Evolutionary conservation across 495 filamentous ascomycete species (phyloP), one percentile per base, ranked within the genome.

Genomic region (Extremus antarcticus): DNA sequence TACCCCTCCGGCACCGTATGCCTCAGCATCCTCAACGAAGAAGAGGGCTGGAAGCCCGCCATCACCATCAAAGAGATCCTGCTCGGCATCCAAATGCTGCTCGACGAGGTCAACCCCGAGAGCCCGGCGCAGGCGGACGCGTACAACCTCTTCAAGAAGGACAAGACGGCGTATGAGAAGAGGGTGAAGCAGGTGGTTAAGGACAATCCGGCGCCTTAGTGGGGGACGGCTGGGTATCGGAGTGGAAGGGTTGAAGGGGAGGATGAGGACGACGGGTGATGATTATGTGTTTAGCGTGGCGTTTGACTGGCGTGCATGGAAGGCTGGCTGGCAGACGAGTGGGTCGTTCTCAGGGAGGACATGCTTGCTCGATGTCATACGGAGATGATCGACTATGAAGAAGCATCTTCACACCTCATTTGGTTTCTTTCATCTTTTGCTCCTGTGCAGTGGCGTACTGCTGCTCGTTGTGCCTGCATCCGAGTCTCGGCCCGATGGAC

Each of bases 51-150:
- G 92, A 89, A 90, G 67, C 92, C 92, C 9, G 90, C 94, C 1
- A 99, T 97, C 66, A 99, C 94, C 3, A 88, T 97, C 67, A 95
- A 95, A 71, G 88, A 95, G 66, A 95, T 99, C 57, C 80, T 97
- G 8, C 79, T 97, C 1, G 92, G 92, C 40, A 90, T 97, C 48
- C 92, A 99, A 69, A 90, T 94, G 63, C 78, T 99, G 8, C 78
- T 99, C 8, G 81, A 99, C 64, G 90, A 97, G 63, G 94, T 94
- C 19, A 99, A 99, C 65, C 94, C 94, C 0, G 92, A 97, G 41
- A 94, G 88, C 0, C 92, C 92, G 1, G 92, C 92, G 2, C 92
- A 99, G 70, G 92, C 91, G 15, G 92, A 99, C 57, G 92, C 92
- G 9, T 99, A 96, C 71, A 95, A 95, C 63, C 78, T 97, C 32